Percentiles rank a stretch among this genome's conserved stretches.
Conservation (phyloP, 2,329 filamentous ascomycete species). For the Ciborinia camelliae region DNA sequence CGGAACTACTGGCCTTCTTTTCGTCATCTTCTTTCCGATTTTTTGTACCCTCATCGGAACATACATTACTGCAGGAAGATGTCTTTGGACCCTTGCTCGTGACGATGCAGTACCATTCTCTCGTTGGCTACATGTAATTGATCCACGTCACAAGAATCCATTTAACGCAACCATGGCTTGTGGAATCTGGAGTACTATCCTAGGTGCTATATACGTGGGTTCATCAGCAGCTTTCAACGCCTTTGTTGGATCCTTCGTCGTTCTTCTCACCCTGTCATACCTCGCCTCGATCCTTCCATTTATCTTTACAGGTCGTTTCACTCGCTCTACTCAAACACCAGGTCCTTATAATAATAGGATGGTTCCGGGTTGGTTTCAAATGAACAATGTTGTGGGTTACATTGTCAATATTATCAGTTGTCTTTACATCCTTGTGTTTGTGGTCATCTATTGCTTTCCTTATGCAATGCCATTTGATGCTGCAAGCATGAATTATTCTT, state of each 20-base stretch:
- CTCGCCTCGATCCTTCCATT: constrained; percentile 61
- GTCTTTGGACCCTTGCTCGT: constrained; percentile 59
- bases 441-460: constrained; percentile 63
- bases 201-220: constrained; percentile 65
- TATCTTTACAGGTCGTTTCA: constrained; percentile 44
- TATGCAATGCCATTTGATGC: constrained; percentile 45
- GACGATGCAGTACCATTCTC: constrained; percentile 55
- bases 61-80: constrained; percentile 59
- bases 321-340: constrained; percentile 6
- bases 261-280: constrained; percentile 55
- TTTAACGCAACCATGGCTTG: constrained; percentile 54
- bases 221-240: constrained; percentile 64
- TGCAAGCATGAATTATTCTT: constrained; percentile 52
- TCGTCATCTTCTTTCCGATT: constrained; percentile 52
- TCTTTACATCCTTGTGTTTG: constrained; percentile 57
- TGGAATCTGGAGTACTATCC: constrained; percentile 49
- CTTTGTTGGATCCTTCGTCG: constrained; percentile 58
- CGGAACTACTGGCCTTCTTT: constrained; percentile 50
- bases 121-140: constrained; percentile 47
- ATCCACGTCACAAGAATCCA: constrained; percentile 47
- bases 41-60: constrained; percentile 52
- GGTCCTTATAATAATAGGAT: constrained; percentile 39
- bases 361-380: constrained; percentile 55
- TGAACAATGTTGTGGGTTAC: constrained; percentile 49
- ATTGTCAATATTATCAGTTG: constrained; percentile 50